Base-by-base conservation (phyloP, 768 basidiomycete genomes). In the Tephrocybe rancida region DNA sequence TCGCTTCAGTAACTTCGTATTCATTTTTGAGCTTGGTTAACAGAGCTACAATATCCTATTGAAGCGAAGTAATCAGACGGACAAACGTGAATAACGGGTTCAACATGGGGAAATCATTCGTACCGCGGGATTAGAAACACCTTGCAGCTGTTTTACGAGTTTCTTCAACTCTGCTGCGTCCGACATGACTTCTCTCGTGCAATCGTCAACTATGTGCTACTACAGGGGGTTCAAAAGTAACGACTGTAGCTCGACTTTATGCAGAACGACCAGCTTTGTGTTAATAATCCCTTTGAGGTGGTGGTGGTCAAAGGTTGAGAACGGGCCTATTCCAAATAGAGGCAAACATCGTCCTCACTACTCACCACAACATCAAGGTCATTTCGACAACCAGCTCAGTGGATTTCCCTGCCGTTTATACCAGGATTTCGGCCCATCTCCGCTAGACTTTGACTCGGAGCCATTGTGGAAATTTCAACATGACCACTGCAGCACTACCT, bases 91-190 rank as follows among this genome's bases (percentile, higher is more conserved):
- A 61, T 70, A 67, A 76, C 68, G 69, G 71, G 64, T 65, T 67
- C 63, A 60, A 64, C 65, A 67, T 66, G 70, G 60, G 66, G 62
- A 64, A 61, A 67, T 65, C 56, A 61, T 50, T 74, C 81, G 68
- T 72, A 87, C 85, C 83, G 81, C 70, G 54, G 75, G 75, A 37
- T 72, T 78, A 59, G 80, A 72, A 56, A 84, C 76, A 64, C 69
- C 81, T 76, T 90, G 86, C 61, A 92, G 76, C 76, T 85, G 81
- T 79, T 90, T 92, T 48, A 87, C 88, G 70, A 88, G 83, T 70
- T 83, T 86, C 79, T 84, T 90, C 73, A 92, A 78, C 73, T 90
- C 88, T 66, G 74, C 71, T 67, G 78, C 74, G 55, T 75, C 74
- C 63, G 78, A 72, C 78, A 79, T 79, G 64, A 53, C 66, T 62